Base-by-base conservation (phyloP, 805 yeast genomes). In the Gaillardinia entomophila region DNA sequence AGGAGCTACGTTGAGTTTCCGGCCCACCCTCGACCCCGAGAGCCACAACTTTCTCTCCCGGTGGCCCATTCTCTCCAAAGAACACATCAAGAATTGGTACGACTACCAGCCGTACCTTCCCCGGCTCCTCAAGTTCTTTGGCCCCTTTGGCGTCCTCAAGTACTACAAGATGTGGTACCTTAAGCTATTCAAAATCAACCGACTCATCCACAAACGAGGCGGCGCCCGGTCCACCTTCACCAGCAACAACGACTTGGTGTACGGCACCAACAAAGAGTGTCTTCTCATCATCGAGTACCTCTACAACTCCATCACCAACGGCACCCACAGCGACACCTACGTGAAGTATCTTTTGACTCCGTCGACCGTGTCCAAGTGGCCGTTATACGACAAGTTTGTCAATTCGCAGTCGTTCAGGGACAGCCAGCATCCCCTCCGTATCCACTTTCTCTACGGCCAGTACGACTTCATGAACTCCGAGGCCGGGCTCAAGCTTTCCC, bases 381-480 rank as follows among this genome's bases (percentile, higher is more conserved):
- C 94, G 1, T 65, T 83, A 34, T 55, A 71, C 43, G 89, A 82
- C 48, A 71, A 79, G 36, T 53, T 78, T 24, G 45, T 51, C 6
- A 42, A 50, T 11, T 28, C 34, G 13, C 26, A 35, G 16, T 16
- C 27, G 4, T 32, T 42, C 33, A 30, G 32, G 3, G 27, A 24
- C n/a, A 22, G 16, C 2, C 28, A 31, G 12, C 27, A 19, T 6
- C 16, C 32, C 10, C 60, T 62, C 31, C 55, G 62, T 27, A 60
- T 71, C 2, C 51, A 76, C 43, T 60, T 77, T 53, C 46, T 73
- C 6, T 84, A 82, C 51, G 94, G 92, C 0, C 73, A 78, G 41
- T 74, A 66, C 41, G 94, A 84, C 49, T 83, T 84, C 68, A 83
- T 82, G 92, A 70, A 77, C 46, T 54, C 67, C 1, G 66, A 62